Conservation (phyloP, 805 yeast species). For the Candida nanaspora region DNA sequence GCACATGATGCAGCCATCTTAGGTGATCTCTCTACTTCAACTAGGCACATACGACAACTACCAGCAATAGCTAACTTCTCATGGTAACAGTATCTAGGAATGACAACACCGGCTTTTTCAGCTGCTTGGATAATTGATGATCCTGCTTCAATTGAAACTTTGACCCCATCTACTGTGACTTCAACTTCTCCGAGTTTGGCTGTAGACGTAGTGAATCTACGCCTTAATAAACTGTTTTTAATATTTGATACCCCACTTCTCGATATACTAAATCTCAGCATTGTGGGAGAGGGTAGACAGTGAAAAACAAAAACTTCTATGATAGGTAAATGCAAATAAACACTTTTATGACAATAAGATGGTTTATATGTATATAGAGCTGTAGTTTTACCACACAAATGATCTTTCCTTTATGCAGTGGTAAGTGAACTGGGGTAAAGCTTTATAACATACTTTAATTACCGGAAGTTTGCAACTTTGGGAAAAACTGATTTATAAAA, state of each 20-base stretch:
- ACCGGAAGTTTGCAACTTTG: too few species aligned
- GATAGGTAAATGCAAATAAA: too few species aligned
- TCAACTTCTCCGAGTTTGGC: constrained; percentile 17
- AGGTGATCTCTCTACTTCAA: constrained; percentile 84
- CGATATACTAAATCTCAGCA: constrained; percentile 1
- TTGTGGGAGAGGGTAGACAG: too few species aligned
- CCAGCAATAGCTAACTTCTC: constrained; percentile 88
- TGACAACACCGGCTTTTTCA: constrained; percentile 81
- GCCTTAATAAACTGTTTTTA: neutral
- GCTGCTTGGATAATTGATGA: constrained; percentile 87
- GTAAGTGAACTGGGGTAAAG: too few species aligned
- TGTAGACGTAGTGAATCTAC: constrained; percentile 8
- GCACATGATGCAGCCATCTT: constrained; percentile 88
- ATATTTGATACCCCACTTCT: neutral
- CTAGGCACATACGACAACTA: constrained; percentile 89
- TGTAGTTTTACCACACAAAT: too few species aligned
- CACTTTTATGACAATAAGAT: too few species aligned
- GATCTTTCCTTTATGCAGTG: too few species aligned
- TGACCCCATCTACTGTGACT: constrained; percentile 58
- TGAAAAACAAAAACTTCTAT: too few species aligned
- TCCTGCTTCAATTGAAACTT: constrained; percentile 77
- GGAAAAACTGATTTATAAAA: too few species aligned
- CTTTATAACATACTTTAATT: too few species aligned
- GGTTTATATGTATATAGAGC: too few species aligned
- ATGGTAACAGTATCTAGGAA: constrained; percentile 88